These are phyloP conservation scores for Claviceps spartinae DNA, from an alignment of 2,329 filamentous ascomycete genomes.

Conservation along the genomic window DNA sequence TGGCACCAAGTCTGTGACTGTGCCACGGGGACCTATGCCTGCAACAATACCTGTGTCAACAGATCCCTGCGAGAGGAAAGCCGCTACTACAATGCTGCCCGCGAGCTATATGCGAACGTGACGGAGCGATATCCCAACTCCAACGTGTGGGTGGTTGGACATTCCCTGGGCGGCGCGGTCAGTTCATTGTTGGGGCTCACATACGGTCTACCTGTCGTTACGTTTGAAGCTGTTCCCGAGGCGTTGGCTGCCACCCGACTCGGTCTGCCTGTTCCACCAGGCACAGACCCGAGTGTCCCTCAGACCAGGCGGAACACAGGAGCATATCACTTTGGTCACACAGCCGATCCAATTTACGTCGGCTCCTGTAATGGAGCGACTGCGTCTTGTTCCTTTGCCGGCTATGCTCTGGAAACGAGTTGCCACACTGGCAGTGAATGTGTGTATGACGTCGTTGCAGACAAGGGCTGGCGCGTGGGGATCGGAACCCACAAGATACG, in stretches of 20 bases:
- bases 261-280: constrained; percentile 74
- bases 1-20: constrained; percentile 93
- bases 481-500: constrained; percentile 86
- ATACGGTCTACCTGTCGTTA: constrained; percentile 80
- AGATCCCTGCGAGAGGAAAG: constrained; percentile 67
- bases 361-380: constrained; percentile 85
- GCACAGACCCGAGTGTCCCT: constrained; percentile 54
- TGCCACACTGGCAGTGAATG: constrained; percentile 85
- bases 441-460: constrained; percentile 80
- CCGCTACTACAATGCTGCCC: constrained; percentile 78
- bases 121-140: constrained; percentile 76
- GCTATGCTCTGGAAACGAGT: constrained; percentile 85
- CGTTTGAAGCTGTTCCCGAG: constrained; percentile 86
- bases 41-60: constrained; percentile 81
- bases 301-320: constrained; percentile 63
- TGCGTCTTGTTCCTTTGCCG: constrained; percentile 77
- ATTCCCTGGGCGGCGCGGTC: constrained; percentile 84
- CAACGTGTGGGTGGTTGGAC: constrained; percentile 79
- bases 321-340: constrained; percentile 85
- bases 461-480: constrained; percentile 84
- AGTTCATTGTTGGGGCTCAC: constrained; percentile 81
- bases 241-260: constrained; percentile 74
- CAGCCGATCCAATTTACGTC: constrained; percentile 88
- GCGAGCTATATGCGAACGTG: constrained; percentile 85
- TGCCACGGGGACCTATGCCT: constrained; percentile 72